Base-by-base conservation (phyloP, 257 asterid genomes). In the Solanum etuberosum region DNA sequence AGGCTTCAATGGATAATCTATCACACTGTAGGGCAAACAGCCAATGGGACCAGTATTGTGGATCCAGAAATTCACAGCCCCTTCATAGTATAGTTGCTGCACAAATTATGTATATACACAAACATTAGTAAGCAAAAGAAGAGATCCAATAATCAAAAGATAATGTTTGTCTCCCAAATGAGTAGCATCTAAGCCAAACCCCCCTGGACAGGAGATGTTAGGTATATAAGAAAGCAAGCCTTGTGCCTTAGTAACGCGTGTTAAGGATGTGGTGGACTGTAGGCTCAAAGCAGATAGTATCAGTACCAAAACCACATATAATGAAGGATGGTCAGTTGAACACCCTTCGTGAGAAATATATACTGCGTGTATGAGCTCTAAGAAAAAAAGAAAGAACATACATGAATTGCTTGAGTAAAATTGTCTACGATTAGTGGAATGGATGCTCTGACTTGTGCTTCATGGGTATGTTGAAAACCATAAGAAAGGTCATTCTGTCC, bases 21-120 rank as follows among this genome's bases (percentile, higher is more conserved):
- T 90, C 78, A 87, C 86, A 68, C 85, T 85, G 11, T 9, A 15
- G 4, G 95, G 94, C 37, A 91, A 85, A 80, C 94, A 93, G 32
- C 95, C 95, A n/a, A 93, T 65, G 12, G 95, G 95, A 5, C 95
- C 93, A 10, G 91, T 93, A 88, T 91, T 93, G 40, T 93, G 95
- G 59, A 93, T 86, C 95, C 94, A 91, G 10, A 93, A 91, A 74
- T 90, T 89, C 76, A 89, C 88, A 4, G 94, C 95, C 21, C 95
- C 95, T 86, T 88, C 89, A 9, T 51, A 20, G 68, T 90, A 88
- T 3, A 92, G 82, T 35, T 27, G 59, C 95, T 92, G 89, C 51
- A 86, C 59, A 42, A 84, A 84, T 84, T 1, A 35, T 84, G 29
- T 34, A 34, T 61, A 4, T 48, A 18, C n/a, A 72, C 37, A 25